Evolutionary conservation across 352 stramenopile genomes (phyloP), one percentile per base, ranked within the genome.

Genomic region (Phytophthora nicotianae): DNA sequence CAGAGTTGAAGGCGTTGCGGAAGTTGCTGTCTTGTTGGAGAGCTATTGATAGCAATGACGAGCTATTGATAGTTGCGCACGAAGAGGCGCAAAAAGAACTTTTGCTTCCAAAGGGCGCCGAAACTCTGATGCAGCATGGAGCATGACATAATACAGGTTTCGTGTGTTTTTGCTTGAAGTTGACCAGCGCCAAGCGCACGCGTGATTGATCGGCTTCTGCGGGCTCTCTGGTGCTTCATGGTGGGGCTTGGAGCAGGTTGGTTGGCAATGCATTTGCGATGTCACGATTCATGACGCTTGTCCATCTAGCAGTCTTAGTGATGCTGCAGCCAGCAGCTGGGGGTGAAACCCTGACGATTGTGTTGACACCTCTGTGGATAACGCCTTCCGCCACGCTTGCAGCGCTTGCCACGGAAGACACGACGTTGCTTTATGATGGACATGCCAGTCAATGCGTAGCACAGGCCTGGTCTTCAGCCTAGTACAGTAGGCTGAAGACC

Each of bases 51-150:
- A 52, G 46, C 24, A n/a, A 24, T 19, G 9, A 16, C 7, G 40
- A 5, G 19, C 11, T 57, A 38, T 46, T 46, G 14, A 56, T 62
- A 61, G 50, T 41, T 38, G 20, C 41, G 14, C 10, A 33, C 35
- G 21, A 61, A 47, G 33, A 32, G 42, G 19, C 49, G n/a, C 58
- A 60, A 57, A 53, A 53, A 64, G 56, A 64, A 63, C 37, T 5
- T 45, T 59, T 42, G 17, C 13, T 13, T 11, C 33, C 53, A 68
- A 68, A 58, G 29, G 54, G 19, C 19, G 48, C 54, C n/a, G 9
- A 35, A 27, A 21, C 38, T 58, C 7, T 14, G 24, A 32, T 27
- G 9, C 5, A 23, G 56, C 46, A 50, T 57, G 45, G 6, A 5
- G 3, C 21, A 56, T 56, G 55, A 63, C 7, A 19, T 16, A 63